Evolutionary conservation across 306 rosid genomes (phyloP).

Genomic region (Vigna reflexopilosa): DNA sequence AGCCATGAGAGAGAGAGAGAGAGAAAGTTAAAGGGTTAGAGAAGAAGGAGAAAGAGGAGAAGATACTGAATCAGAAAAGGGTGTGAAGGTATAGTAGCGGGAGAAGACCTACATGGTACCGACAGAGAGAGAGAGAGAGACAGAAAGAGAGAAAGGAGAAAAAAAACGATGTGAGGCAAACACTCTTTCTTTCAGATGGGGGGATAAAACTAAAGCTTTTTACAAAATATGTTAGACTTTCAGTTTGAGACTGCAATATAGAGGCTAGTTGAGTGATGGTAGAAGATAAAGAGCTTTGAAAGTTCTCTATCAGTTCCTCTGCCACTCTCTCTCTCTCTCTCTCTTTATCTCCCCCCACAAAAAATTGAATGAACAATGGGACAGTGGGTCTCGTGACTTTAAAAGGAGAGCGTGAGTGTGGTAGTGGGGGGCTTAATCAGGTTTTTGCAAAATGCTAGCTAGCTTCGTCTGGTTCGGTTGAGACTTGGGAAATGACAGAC

Average conservation of each 20-base stretch:
- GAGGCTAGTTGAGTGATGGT: slow-evolving; percentile 89
- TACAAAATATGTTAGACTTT: slow-evolving; percentile 59
- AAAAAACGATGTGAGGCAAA: slow-evolving; percentile 39
- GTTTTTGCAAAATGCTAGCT: slow-evolving; percentile 42
- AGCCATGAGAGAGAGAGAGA: slow-evolving; percentile 14
- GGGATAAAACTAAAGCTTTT: slow-evolving; percentile 50
- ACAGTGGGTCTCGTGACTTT: slow-evolving; percentile 92
- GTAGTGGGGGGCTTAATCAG: slow-evolving; percentile 42
- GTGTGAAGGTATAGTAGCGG: slow-evolving; percentile 39
- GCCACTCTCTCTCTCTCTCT: slow-evolving; percentile 63
- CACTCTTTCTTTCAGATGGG: slow-evolving; percentile 54
- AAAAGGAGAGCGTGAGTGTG: slow-evolving; percentile 50
- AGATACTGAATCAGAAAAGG: slow-evolving; percentile 30
- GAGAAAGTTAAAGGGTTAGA: not conserved
- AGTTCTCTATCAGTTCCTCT: slow-evolving; percentile 99
- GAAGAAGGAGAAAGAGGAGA: slow-evolving; percentile 12
- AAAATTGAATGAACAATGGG: slow-evolving; percentile 67
- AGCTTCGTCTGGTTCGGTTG: slow-evolving; percentile 61
- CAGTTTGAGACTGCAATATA: slow-evolving; percentile 90
- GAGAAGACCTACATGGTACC: slow-evolving; percentile 89
- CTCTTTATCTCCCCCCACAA: slow-evolving; percentile 31
- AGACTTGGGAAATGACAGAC: slow-evolving; percentile 38
- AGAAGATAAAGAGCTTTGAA: slow-evolving; percentile 96
- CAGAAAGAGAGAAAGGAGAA: slow-evolving; percentile 50
- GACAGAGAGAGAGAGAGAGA: slow-evolving; percentile 65